Conservation (phyloP, 148 eudicot genomes). For the Spergularia bocconei region DNA sequence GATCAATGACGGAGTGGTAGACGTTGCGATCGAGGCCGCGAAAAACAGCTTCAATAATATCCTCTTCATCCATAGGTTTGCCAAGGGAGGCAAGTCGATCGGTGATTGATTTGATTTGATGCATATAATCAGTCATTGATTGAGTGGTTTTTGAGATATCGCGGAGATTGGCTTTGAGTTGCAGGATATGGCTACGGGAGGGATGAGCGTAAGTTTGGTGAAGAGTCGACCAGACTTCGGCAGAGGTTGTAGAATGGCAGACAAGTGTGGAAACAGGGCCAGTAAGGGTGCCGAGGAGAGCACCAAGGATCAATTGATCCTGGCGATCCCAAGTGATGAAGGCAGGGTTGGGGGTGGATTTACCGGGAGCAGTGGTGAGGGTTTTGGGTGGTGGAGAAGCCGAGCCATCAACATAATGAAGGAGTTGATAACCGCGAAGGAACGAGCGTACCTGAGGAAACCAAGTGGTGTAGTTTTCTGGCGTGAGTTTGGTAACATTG, state of each 20-base stretch:
- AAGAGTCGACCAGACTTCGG: background rate
- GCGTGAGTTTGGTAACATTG: too few species aligned
- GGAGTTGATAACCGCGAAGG: too few species aligned
- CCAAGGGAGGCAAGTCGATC: background rate
- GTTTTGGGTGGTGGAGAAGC: too few species aligned
- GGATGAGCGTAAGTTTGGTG: background rate
- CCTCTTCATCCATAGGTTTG: conserved; percentile 1
- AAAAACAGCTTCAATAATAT: background rate
- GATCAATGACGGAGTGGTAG: background rate
- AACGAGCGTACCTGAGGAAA: too few species aligned
- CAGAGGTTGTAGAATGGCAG: background rate
- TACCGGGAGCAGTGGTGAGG: too few species aligned
- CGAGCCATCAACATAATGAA: too few species aligned
- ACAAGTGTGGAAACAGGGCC: background rate
- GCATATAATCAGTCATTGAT: conserved; percentile 8
- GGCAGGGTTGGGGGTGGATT: too few species aligned
- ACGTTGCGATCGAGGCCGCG: background rate
- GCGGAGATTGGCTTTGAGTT: background rate
- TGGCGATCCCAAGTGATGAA: too few species aligned
- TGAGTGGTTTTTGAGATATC: background rate
- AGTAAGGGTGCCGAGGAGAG: background rate
- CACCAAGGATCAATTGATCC: background rate
- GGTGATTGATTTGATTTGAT: background rate
- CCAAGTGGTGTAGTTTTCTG: too few species aligned
- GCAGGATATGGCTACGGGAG: background rate